Base-by-base conservation (phyloP, 306 rosid species). In the Prunus kanzakura region DNA sequence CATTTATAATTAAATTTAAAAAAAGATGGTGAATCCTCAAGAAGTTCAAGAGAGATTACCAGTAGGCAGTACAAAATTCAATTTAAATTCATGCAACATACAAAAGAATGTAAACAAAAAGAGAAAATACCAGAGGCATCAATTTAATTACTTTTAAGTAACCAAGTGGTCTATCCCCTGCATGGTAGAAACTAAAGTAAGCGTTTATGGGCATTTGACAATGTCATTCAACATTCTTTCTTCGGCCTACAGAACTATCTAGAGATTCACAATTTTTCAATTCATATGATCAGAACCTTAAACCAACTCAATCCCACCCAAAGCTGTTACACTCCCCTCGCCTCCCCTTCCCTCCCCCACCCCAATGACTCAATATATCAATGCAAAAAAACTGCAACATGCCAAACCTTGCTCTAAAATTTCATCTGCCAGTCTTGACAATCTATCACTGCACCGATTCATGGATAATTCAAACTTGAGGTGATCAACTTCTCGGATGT, bases 391-490 rank as follows among this genome's bases (percentile, higher is more conserved):
- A 73, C 27, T 73, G 35, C 74, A 79, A 69, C 63, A 82, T 13
- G 64, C 52, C 80, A 74, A 79, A 89, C 96, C 98, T 84, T 79
- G 72, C 82, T 90, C 92, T 56, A 89, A 87, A 88, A 93, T 91
- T 68, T 89, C 88, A 66, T 91, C 87, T 46, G 93, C 96, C 84
- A 91, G 68, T 73, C 80, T 79, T 79, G 87, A 85, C 87, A 93
- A 67, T 22, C 69, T 70, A 68, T 89, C 91, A 58, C 91, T 91
- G 89, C 98, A 91, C 51, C 79, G 89, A 69, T 88, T 87, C 97
- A 93, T 93, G 84, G 98, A 93, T 57, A 93, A 89, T 81, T 93
- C 98, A 84, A 93, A 93, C 79, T 89, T 87, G 75, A 93, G 93
- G 86, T 87, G 87, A 85, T 93, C 98, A 73, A 89, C 78, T 79